Conservation (phyloP, 139 green algal species). For the Asterochloris erici region DNA sequence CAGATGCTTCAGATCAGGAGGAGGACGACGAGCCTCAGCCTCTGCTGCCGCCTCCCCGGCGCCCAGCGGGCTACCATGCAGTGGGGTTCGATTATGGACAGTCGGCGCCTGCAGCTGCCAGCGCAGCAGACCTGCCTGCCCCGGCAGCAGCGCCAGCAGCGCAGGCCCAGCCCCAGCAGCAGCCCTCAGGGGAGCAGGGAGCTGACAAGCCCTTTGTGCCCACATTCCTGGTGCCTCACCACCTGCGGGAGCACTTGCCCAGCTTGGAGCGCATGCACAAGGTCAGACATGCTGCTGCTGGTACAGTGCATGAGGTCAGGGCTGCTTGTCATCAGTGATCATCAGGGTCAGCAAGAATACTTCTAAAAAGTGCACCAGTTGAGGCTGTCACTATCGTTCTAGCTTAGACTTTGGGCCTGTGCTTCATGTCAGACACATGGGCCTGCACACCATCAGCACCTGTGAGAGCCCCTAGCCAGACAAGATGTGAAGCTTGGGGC, state of each 20-base stretch:
- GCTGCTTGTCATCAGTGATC: too few relatives aligned
- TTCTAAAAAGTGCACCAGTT: background rate
- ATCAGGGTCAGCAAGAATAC: background rate
- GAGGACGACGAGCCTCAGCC: too few relatives aligned
- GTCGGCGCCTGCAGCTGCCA: background rate
- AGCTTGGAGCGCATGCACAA: conserved; percentile 17
- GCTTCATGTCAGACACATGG: background rate
- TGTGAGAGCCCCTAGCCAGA: background rate
- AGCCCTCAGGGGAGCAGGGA: background rate
- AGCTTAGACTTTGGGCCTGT: background rate
- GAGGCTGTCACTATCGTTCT: too few relatives aligned
- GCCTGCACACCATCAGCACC: background rate
- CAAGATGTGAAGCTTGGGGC: too few relatives aligned
- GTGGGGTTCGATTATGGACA: background rate
- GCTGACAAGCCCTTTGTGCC: conserved; percentile 3
- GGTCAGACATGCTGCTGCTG: background rate
- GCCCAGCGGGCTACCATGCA: background rate
- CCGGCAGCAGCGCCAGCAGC: background rate
- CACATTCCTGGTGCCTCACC: background rate
- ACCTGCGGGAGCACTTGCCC: conserved; percentile 7
- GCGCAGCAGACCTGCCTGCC: too few relatives aligned
- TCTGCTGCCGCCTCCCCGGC: too few relatives aligned
- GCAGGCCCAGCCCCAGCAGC: background rate
- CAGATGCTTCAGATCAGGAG: too few relatives aligned
- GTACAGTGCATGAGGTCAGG: too few relatives aligned